Conservation (phyloP, 176 grass and related monocot species). For the Hordeum marinum region DNA sequence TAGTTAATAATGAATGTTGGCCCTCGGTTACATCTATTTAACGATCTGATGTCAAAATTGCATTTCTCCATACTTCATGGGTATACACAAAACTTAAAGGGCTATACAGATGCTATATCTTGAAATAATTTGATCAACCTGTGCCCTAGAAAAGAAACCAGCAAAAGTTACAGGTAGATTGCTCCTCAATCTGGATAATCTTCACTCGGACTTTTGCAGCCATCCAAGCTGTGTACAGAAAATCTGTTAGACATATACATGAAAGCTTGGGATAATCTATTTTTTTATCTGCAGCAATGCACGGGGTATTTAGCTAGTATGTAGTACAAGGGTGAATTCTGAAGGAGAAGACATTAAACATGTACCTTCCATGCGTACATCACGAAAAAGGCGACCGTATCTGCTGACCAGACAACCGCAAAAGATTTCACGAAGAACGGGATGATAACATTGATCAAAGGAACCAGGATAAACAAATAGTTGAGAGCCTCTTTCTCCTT, state of each 20-base stretch:
- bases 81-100: constrained; percentile 5
- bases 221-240: constrained; percentile 71
- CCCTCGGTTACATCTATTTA: not conserved
- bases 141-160: not conserved
- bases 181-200: not conserved
- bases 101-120: not conserved
- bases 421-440: constrained; percentile 93
- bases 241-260: not conserved
- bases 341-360: not conserved
- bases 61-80: not conserved
- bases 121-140: not conserved
- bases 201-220: constrained; percentile 64
- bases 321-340: constrained; percentile 7
- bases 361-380: constrained; percentile 98
- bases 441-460: constrained; percentile 77
- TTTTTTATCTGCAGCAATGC: not conserved
- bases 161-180: not conserved
- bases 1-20: not conserved
- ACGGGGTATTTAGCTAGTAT: not conserved
- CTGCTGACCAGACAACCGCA: constrained; percentile 86
- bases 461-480: constrained; percentile 87
- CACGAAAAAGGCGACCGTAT: constrained; percentile 73
- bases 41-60: not conserved
- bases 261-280: not conserved
- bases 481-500: constrained; percentile 99